Percentiles rank a stretch among this genome's conserved stretches.
Evolutionary conservation across 257 asterid genomes (phyloP).

Genomic region (Scutellaria minor): DNA sequence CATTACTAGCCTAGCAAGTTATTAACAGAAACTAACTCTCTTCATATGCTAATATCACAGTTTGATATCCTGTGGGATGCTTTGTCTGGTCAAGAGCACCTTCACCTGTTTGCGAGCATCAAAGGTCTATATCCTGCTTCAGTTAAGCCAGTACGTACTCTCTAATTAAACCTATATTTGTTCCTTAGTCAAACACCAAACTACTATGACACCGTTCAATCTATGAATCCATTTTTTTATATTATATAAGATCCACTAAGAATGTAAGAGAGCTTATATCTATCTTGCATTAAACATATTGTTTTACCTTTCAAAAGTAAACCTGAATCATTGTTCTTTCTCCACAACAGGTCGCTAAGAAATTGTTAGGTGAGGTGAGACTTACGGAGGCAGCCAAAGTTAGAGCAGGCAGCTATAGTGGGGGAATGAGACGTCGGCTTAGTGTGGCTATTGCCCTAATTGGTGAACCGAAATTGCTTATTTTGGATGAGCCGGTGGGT

Average conservation of each 20-base stretch:
- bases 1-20: constrained; percentile 14
- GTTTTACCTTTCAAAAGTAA: background rate
- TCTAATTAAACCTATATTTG: constrained; percentile 9
- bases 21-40: constrained; percentile 31
- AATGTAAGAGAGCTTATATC: background rate
- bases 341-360: constrained; percentile 59
- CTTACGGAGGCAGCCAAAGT: constrained; percentile 76
- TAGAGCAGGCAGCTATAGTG: constrained; percentile 89
- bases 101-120: constrained; percentile 79
- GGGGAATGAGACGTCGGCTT: constrained; percentile 96
- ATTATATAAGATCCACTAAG: constrained; percentile 13
- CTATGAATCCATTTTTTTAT: constrained; percentile 13
- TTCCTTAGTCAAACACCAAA: constrained; percentile 5
- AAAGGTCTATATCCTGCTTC: constrained; percentile 76
- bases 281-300: no score
- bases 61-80: constrained; percentile 96
- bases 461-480: constrained; percentile 86
- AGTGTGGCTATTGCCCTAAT: constrained; percentile 92
- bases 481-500: constrained; percentile 91
- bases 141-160: constrained; percentile 53
- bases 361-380: constrained; percentile 78
- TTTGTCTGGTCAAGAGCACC: constrained; percentile 90
- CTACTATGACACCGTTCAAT: constrained; percentile 11
- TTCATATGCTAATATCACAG: constrained; percentile 44
- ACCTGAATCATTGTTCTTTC: constrained; percentile 1